phyloP scores from a whole-genome alignment of 2,329 filamentous ascomycete genomes.

The Epicoccum sorghinum region DNA sequence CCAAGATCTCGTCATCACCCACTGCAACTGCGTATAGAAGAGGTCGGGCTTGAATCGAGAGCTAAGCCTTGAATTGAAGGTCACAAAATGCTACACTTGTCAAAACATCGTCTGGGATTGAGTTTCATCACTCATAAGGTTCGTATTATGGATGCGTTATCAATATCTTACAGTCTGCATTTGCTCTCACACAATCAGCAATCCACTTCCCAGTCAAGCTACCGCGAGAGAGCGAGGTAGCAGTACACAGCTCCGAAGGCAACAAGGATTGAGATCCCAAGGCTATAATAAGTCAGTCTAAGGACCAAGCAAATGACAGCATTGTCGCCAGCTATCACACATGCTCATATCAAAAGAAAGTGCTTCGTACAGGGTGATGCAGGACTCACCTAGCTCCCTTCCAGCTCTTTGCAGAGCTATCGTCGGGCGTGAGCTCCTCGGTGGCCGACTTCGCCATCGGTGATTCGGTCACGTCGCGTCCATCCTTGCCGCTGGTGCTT shows the following conservation, averaged over 20 bases:
- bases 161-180: conserved; percentile 7
- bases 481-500: conserved; percentile 1
- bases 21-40: too few species aligned
- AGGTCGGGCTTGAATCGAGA: too few species aligned
- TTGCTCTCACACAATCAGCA: neutral
- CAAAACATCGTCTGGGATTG: neutral
- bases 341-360: too few species aligned
- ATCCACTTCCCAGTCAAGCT: neutral
- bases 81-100: neutral
- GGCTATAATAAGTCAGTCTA: conserved; percentile 3
- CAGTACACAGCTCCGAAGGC: conserved; percentile 6
- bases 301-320: neutral
- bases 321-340: neutral
- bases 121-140: conserved; percentile 7
- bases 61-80: too few species aligned
- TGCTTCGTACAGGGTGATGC: neutral
- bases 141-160: neutral
- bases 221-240: conserved; percentile 1
- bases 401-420: conserved; percentile 18
- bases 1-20: too few species aligned
- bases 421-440: conserved; percentile 7
- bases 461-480: neutral
- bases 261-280: conserved; percentile 10
- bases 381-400: conserved; percentile 34
- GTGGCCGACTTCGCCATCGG: neutral